Base-by-base conservation (phyloP, 1,284 basidiomycete genomes). In the Ceratobasidium sp. region DNA sequence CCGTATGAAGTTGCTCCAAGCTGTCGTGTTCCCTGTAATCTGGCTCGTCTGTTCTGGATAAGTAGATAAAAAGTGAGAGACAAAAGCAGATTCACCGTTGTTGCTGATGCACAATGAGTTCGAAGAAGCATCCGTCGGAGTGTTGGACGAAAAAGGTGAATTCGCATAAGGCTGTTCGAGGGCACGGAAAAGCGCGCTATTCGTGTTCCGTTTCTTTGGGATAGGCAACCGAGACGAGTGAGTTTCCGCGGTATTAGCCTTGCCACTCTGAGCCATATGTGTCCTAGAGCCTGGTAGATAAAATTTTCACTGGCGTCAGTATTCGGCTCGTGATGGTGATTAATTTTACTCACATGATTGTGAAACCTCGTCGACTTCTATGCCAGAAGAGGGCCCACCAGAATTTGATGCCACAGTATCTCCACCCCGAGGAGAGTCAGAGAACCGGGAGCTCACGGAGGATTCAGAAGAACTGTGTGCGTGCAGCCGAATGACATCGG, bases 121-220 rank as follows among this genome's bases (percentile, higher is more conserved):
- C 3, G 65, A 52, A 14, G 65, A 57, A 12, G 18, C 26, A 18
- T 70, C 53, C 4, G 26, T 30, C 10, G 65, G 21, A 4, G 65
- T 14, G 18, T 18, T 21, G 9, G 64, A 52, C 10, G 43, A 32
- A 30, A 55, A 70, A 8, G 52, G 32, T 23, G 53, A 58, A 28
- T 30, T 57, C 16, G 45, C 53, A 41, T 70, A 70, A n/a, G 65
- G 65, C 21, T 70, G 65, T 26, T 70, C 65, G 21, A 70, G 65
- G 6, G 65, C 65, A 16, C 65, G 36, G 41, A 70, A 70, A n/a
- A 70, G 43, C 6, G 65, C 65, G 18, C 65, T 70, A 32, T 70
- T 70, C 36, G 65, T 58, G 9, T 58, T 70, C n/a, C 65, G 36
- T 21, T 43, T 21, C 28, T 48, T 57, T 10, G 53, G 65, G 5